These are phyloP conservation scores for Trametes pubescens DNA, from an alignment of 1,284 basidiomycete species.

Conservation along the genomic window DNA sequence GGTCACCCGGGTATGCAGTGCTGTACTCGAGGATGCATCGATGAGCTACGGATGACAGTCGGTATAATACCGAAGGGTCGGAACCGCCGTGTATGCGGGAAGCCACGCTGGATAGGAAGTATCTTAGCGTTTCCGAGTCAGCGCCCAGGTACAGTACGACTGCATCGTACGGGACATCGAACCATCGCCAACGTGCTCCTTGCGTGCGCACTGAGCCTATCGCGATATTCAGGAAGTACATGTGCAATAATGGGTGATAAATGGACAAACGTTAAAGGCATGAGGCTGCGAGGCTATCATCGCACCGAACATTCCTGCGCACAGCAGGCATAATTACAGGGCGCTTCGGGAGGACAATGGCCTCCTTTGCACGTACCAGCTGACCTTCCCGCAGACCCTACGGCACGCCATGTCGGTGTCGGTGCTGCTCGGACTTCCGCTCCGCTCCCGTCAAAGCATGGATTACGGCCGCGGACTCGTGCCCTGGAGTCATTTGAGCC, in stretches of 20 bases:
- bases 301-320: neutral
- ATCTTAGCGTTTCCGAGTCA: neutral
- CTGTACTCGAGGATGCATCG: neutral
- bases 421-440: neutral
- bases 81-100: neutral
- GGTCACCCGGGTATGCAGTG: neutral
- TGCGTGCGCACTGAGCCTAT: neutral
- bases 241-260: too few species aligned
- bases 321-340: neutral
- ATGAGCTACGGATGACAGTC: neutral
- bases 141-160: neutral
- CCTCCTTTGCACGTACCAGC: neutral
- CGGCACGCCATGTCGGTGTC: neutral
- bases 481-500: neutral
- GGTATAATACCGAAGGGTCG: neutral
- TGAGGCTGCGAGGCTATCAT: too few species aligned
- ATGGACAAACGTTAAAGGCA: too few species aligned
- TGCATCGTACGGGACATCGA: neutral
- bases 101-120: too few species aligned
- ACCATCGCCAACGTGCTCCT: neutral
- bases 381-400: neutral
- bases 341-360: conserved; percentile 5
- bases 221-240: neutral
- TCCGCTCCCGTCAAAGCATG: neutral
- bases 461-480: neutral